Base-by-base conservation (phyloP, 345 rosid genomes). In the Laguncularia racemosa region DNA sequence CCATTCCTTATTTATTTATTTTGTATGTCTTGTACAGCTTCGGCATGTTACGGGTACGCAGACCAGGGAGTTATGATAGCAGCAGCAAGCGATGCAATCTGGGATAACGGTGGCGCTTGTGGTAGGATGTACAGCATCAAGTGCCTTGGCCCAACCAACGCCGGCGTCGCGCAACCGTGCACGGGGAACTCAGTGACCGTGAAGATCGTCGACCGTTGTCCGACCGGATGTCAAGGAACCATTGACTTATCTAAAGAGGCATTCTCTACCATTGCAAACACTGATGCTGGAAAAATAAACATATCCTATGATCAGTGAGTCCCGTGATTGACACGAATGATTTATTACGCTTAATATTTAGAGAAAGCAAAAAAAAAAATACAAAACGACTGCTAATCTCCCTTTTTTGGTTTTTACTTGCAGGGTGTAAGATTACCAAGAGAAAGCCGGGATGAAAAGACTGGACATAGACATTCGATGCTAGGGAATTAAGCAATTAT, bases 241-340 rank as follows among this genome's bases (percentile, higher is more conserved):
- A 55, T 82, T 43, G 73, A 79, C 55, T 76, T 82, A 23, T 79
- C 80, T 45, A 57, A 52, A 48, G 80, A 72, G 57, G 87, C 84
- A 60, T 82, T 82, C 62, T 56, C 74, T 28, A 14, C 17, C 49
- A 82, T 79, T 50, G 82, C 84, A 46, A 56, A 82, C 58, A 20
- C 59, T 16, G 50, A 62, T n/a, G 82, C 87, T 40, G 87, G 87
- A 12, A 69, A 53, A 13, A 56, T 82, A 50, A 47, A 44, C 33
- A 63, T 75, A 33, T 33, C 40, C 40, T 33, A 33, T 33, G 40
- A 33, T 5, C 40, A 33, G 40, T 33, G 7, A 7, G 40, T 33
- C 4, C 7, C 40, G 7, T 33, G 1, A 33, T 33, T 33, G 9
- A 33, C 3, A 33, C 6, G 7, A 33, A 33, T 1, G 6, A 7